Conservation (phyloP, 2,329 filamentous ascomycete species). For the Aspergillus vadensis region DNA sequence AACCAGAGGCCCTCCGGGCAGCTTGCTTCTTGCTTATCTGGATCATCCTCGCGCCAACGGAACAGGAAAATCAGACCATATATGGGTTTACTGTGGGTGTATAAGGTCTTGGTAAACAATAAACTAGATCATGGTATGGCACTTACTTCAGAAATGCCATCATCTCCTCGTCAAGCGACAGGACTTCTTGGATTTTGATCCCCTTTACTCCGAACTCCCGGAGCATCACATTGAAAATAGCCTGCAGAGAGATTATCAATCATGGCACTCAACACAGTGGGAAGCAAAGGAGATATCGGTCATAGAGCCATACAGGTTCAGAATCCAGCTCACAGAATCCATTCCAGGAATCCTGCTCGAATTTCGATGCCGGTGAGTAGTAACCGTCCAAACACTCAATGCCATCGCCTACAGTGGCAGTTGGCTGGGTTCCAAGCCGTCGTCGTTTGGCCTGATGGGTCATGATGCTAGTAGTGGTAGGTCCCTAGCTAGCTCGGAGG, state of each 20-base stretch:
- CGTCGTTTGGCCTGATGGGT: constrained; percentile 32
- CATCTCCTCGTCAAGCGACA: constrained; percentile 68
- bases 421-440: constrained; percentile 25
- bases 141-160: constrained; percentile 65
- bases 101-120: constrained; percentile 7
- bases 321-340: constrained; percentile 75
- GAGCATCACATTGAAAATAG: constrained; percentile 83
- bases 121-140: neutral
- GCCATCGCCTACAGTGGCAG: constrained; percentile 22
- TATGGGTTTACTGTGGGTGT: constrained; percentile 62
- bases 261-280: neutral
- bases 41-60: constrained; percentile 65
- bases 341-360: constrained; percentile 48
- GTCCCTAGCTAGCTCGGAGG: neutral
- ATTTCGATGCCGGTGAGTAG: constrained; percentile 33
- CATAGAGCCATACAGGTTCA: constrained; percentile 67
- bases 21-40: constrained; percentile 52
- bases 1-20: constrained; percentile 80
- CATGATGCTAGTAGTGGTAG: constrained; percentile 25
- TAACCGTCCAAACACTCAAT: constrained; percentile 13
- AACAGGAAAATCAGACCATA: constrained; percentile 90
- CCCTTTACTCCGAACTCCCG: constrained; percentile 73
- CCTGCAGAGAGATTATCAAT: constrained; percentile 48
- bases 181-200: constrained; percentile 75
- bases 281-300: constrained; percentile 1